Evolutionary conservation across 495 filamentous ascomycete genomes (phyloP), one percentile per base, ranked within the genome.

Genomic region (Aspergillus conjunctus): DNA sequence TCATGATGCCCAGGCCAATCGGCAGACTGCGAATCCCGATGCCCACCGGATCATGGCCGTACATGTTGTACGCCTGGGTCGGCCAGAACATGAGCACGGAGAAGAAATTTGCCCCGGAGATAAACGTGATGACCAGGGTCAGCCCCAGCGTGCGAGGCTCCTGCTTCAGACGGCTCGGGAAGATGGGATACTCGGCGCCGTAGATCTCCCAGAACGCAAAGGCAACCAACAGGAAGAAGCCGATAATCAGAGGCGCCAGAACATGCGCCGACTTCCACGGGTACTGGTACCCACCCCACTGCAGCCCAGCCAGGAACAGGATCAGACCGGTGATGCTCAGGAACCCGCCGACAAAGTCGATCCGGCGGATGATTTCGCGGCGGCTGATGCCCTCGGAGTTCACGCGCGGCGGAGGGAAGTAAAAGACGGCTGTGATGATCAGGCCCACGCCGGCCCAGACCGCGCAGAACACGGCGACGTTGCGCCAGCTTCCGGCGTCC

Each of bases 61-160:
- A 90, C 11, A 90, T 85, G 66, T 90, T 90, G 75, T 86, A 90
- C 1, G 87, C 84, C 71, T 91, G 83, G 0, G 85, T 88, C 0
- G 88, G 88, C 88, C 88, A 91, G 64, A 91, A 86, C 71, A 90
- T 81, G 31, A 91, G 68, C 4, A 90, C 83, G 14, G 86, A 86
- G 73, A 90, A 90, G 80, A 90, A 91, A 66, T 90, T 90, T 54
- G 87, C 85, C 9, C 88, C 88, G 9, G 82, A 86, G 50, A 91
- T 88, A 71, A 87, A 88, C 11, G 87, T 90, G 68, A 91, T 90
- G 54, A 91, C 66, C 3, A 91, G 73, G 0, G 86, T 90, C 7
- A 91, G 71, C 17, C 76, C 71, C 2, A 91, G 73, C 4, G 83
- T 87, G 4, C 86, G 81, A 50, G 87, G 85, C 18, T 84, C 84